A percentile compares a stretch with the other conserved stretches of the same genome.
Evolutionary conservation across 805 yeast genomes (phyloP).

Genomic region (Wickerhamiella galacta): DNA sequence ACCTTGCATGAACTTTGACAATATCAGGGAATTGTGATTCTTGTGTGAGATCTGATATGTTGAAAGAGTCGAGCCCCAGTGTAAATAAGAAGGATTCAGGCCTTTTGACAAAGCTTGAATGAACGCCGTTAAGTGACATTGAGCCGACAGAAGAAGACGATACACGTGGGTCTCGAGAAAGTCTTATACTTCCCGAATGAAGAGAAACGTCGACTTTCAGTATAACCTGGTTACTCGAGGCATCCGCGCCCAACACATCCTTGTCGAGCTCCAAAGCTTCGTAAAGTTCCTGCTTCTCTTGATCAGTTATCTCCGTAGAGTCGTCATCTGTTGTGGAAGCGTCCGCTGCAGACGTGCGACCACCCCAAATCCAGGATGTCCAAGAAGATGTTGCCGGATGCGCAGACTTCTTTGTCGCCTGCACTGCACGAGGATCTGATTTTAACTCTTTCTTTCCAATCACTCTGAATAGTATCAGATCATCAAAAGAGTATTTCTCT

Average conservation of each 20-base stretch:
- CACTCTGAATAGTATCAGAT: constrained; percentile 70
- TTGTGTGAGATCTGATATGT: constrained; percentile 74
- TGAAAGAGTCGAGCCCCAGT: constrained; percentile 63
- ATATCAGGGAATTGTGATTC: constrained; percentile 70
- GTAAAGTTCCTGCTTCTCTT: constrained; percentile 74
- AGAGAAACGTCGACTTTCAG: constrained; percentile 51
- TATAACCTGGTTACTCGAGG: constrained; percentile 28
- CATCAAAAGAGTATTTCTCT: constrained; percentile 47
- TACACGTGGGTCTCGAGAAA: constrained; percentile 18
- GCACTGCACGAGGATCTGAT: too few relatives aligned
- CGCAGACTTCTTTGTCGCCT: constrained; percentile 2
- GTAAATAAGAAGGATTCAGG: constrained; percentile 60
- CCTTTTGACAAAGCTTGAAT: constrained; percentile 53
- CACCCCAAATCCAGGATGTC: constrained; percentile 15
- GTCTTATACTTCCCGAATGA: constrained; percentile 59
- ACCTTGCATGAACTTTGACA: constrained; percentile 23
- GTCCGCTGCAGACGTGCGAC: background rate
- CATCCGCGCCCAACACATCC: constrained; percentile 22
- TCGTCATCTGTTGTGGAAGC: constrained; percentile 16
- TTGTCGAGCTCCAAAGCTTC: constrained; percentile 91
- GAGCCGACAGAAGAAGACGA: constrained; percentile 41
- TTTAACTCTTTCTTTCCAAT: constrained; percentile 49
- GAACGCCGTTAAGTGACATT: constrained; percentile 67
- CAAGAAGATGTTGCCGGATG: constrained; percentile 11
- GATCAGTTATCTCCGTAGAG: constrained; percentile 51